Evolutionary conservation across 257 asterid species (phyloP), one percentile per base, ranked within the genome.

Genomic region (Plantago elongata): DNA sequence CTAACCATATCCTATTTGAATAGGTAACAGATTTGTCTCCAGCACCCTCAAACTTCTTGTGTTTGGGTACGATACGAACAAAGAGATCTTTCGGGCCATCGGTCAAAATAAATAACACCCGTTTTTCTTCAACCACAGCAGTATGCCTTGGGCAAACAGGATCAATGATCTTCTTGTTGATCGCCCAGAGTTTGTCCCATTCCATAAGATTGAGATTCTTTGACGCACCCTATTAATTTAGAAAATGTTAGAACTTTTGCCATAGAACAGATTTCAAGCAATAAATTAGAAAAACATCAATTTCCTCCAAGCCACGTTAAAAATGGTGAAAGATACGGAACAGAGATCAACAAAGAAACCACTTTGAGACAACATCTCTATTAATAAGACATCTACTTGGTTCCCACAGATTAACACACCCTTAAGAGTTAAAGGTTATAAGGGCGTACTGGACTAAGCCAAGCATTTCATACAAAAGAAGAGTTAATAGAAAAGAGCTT

Each of bases 171-270:
- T 84, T 92, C 80, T 92, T 92, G 64, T 92, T 92, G 54, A 87
- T 86, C 22, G 99, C 92, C 99, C 99, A 92, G 45, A 92, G 88
- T 75, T 92, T 92, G 76, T 89, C 97, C 99, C 99, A 92, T 64
- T 92, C 99, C 99, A 89, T 86, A 46, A 89, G 96, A 81, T 92
- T 92, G 73, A 92, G 89, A 75, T 92, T 89, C 84, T 89, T 92
- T n/a, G 99, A 92, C 60, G 99, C 97, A 74, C 99, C 99, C 99
- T 92, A 64, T 60, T 14, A 64, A 62, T 60, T 34, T 4, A 34
- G 40, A 34, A 34, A 34, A 4, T 34, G 5, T 34, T 34, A 34
- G 40, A 7, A 4, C 40, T 34, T 34, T 34, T 34, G 8, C 8
- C 40, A 34, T 4, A 0, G 40, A 22, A 11, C 15, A 27, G 37